Percentiles rank a stretch among this genome's conserved stretches.
Evolutionary conservation across 2,329 filamentous ascomycete species (phyloP).

Genomic region (Botrytis galanthina): DNA sequence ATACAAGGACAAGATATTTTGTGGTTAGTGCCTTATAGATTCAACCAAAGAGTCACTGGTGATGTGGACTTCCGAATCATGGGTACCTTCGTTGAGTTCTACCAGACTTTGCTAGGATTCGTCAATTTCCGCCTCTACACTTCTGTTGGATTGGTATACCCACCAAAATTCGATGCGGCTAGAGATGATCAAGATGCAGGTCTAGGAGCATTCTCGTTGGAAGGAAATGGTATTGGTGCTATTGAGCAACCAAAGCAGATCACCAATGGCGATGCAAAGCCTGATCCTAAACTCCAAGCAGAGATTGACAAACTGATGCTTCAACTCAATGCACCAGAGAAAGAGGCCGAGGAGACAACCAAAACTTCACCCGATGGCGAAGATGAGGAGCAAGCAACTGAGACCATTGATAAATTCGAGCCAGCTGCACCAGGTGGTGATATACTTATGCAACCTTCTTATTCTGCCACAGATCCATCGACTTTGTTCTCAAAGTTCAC

Average conservation of each 20-base stretch:
- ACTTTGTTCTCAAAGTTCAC: conserved; percentile 86
- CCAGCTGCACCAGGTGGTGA: conserved; percentile 81
- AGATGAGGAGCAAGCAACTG: conserved; percentile 50
- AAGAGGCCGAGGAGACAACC: conserved; percentile 44
- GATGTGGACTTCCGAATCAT: conserved; percentile 99
- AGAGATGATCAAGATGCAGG: conserved; percentile 90
- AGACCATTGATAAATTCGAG: conserved; percentile 88
- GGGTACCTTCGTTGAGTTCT: conserved; percentile 98
- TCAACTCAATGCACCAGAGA: conserved; percentile 59
- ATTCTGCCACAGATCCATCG: conserved; percentile 63
- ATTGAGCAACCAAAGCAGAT: conserved; percentile 53
- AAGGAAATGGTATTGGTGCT: conserved; percentile 64
- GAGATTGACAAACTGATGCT: conserved; percentile 68
- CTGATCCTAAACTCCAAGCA: conserved; percentile 62
- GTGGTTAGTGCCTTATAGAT: conserved; percentile 97
- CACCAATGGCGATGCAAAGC: conserved; percentile 50
- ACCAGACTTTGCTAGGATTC: conserved; percentile 92
- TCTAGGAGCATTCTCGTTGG: conserved; percentile 84
- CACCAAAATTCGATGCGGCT: conserved; percentile 83
- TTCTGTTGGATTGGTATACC: conserved; percentile 86
- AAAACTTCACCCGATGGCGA: conserved; percentile 38
- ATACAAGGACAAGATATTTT: conserved; percentile 96
- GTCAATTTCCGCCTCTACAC: conserved; percentile 96
- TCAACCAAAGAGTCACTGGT: conserved; percentile 89
- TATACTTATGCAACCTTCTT: conserved; percentile 73